A percentile compares a stretch with the other conserved stretches of the same genome.
Conservation (phyloP, 2,329 filamentous ascomycete species). For the Pseudocercospora crystallina region DNA sequence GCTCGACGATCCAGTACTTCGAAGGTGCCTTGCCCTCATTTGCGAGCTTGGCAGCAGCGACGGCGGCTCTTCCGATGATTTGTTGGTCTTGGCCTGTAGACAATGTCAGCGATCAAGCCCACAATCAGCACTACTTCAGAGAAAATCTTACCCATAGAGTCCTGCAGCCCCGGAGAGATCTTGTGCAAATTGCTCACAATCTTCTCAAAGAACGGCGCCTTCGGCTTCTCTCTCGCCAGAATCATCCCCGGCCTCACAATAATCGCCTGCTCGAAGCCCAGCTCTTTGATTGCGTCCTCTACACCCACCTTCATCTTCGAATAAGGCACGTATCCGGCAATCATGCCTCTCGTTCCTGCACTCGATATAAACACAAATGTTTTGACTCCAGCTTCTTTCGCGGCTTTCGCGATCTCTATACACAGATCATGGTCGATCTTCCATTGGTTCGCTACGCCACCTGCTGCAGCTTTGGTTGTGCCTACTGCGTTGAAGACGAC, state of each 20-base stretch:
- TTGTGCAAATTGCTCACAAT: conserved; percentile 18
- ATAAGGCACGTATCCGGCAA: conserved; percentile 35
- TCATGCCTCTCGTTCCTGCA: conserved; percentile 33
- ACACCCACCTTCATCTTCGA: conserved; percentile 41
- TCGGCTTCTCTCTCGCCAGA: conserved; percentile 24
- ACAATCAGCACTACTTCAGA: background rate
- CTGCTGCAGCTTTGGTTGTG: conserved; percentile 36
- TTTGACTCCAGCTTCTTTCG: conserved; percentile 38
- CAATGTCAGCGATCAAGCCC: background rate
- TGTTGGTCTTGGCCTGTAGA: conserved; percentile 19
- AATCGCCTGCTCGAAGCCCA: conserved; percentile 39
- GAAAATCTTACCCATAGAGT: conserved; percentile 16
- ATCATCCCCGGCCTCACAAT: conserved; percentile 40
- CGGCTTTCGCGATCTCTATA: conserved; percentile 37
- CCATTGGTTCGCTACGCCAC: conserved; percentile 38
- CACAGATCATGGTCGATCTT: conserved; percentile 41
- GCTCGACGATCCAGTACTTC: conserved; percentile 21
- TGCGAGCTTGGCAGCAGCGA: conserved; percentile 16
- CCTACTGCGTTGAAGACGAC: conserved; percentile 33
- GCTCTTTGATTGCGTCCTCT: conserved; percentile 37
- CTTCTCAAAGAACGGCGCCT: conserved; percentile 23
- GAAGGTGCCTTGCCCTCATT: conserved; percentile 20
- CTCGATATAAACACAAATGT: conserved; percentile 40
- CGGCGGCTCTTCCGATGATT: conserved; percentile 20
- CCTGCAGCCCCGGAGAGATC: conserved; percentile 17